phyloP scores from a whole-genome alignment of 139 green algal genomes.

The Ulvella scutata region DNA sequence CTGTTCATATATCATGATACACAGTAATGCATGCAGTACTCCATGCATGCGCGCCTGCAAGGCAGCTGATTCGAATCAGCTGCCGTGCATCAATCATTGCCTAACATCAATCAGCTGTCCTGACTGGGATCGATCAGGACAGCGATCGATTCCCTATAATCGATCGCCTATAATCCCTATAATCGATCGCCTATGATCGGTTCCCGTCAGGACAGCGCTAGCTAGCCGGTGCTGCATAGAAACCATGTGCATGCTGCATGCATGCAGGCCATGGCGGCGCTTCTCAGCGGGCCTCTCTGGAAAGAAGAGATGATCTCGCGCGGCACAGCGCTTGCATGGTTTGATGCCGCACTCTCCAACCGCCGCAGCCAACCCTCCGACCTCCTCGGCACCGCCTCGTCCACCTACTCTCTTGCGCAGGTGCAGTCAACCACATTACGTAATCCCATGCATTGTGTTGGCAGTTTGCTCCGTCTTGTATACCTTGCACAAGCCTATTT shows the following conservation, averaged over 20 bases:
- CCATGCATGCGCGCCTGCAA: too few relatives aligned
- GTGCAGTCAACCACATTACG: too few relatives aligned
- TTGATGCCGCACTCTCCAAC: background rate
- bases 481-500: too few relatives aligned
- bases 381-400: background rate
- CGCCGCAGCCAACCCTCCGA: background rate
- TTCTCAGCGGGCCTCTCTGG: background rate
- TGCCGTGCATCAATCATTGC: too few relatives aligned
- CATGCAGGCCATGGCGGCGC: background rate
- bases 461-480: too few relatives aligned
- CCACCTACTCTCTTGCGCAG: background rate
- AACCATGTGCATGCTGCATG: background rate
- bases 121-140: background rate
- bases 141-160: background rate
- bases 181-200: background rate
- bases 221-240: background rate
- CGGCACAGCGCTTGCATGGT: background rate
- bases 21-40: too few relatives aligned
- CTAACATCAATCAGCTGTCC: too few relatives aligned
- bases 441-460: too few relatives aligned
- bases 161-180: background rate
- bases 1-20: background rate
- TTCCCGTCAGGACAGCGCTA: background rate
- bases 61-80: too few relatives aligned
- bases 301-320: background rate